phyloP scores from a whole-genome alignment of 139 green algal species.

The Zygnema cylindricum region DNA sequence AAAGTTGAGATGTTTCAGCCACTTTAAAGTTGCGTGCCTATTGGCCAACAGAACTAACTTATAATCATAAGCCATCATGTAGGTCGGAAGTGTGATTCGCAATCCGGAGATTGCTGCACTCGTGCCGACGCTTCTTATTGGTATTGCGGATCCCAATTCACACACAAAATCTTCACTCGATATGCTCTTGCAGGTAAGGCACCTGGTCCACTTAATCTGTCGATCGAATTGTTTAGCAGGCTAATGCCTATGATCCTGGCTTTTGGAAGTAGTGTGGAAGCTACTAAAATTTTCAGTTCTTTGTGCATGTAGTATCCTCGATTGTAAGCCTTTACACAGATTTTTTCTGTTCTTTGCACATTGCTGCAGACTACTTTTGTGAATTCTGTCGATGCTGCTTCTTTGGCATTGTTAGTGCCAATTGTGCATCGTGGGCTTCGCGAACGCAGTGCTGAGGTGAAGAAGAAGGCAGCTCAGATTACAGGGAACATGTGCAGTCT shows the following conservation, averaged over 20 bases:
- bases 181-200: slow-evolving; percentile 75
- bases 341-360: no score
- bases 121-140: slow-evolving; percentile 81
- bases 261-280: no score
- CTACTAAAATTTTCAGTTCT: no score
- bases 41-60: no score
- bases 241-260: no score
- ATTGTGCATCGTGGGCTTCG: slow-evolving; percentile 87
- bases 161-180: slow-evolving; percentile 77
- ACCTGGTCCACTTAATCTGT: no score
- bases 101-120: slow-evolving; percentile 92
- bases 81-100: slow-evolving; percentile 89
- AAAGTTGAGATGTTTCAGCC: no score
- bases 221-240: no score
- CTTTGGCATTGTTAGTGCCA: slow-evolving; percentile 91
- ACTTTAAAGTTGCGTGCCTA: no score
- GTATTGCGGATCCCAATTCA: slow-evolving; percentile 84
- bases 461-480: slow-evolving; percentile 92
- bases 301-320: background rate
- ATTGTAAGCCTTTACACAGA: no score
- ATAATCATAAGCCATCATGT: no score
- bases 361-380: slow-evolving; percentile 82
- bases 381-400: slow-evolving; percentile 93
- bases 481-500: slow-evolving; percentile 92
- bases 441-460: slow-evolving; percentile 88